These are phyloP conservation scores for Coemansia sp. DNA, from an alignment of 192 early-diverging fungal genomes.

Conservation along the genomic window DNA sequence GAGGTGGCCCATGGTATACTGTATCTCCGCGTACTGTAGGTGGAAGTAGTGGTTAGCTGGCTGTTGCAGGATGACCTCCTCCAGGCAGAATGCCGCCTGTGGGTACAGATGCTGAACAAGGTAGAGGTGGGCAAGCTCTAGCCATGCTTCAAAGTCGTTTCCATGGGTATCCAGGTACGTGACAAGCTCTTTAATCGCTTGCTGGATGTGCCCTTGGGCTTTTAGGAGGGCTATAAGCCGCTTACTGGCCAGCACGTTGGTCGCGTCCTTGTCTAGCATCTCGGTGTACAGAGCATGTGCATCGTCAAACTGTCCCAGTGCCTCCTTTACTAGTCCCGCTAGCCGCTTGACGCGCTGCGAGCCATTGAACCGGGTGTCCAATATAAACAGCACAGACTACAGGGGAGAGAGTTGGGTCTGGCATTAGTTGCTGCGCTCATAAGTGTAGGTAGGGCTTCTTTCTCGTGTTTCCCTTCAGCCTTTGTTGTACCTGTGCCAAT, in stretches of 20 bases:
- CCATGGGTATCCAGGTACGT: conserved; percentile 80
- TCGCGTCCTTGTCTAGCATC: conserved; percentile 73
- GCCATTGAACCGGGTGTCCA: conserved; percentile 63
- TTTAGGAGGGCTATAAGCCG: conserved; percentile 74
- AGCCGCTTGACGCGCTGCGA: conserved; percentile 73
- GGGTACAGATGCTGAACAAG: conserved; percentile 64
- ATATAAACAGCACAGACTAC: conserved; percentile 55
- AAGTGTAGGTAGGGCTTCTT: too few relatives aligned
- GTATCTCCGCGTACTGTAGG: conserved; percentile 86
- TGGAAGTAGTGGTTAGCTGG: conserved; percentile 85
- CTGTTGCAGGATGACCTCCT: conserved; percentile 86
- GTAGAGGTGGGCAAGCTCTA: conserved; percentile 76
- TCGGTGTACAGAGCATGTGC: conserved; percentile 70
- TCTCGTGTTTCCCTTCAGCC: too few relatives aligned
- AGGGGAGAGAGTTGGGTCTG: too few relatives aligned
- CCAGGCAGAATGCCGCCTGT: conserved; percentile 87
- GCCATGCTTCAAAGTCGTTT: conserved; percentile 89
- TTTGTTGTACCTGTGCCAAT: conserved; percentile 58
- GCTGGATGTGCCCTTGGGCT: conserved; percentile 58
- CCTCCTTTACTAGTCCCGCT: conserved; percentile 76
- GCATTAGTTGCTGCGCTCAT: too few relatives aligned
- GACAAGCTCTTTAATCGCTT: conserved; percentile 72
- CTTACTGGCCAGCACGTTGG: conserved; percentile 74
- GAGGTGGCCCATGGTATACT: conserved; percentile 66
- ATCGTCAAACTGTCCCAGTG: conserved; percentile 63